A percentile compares a stretch with the other conserved stretches of the same genome.
phyloP scores from a whole-genome alignment of 768 basidiomycete genomes.

The Hericium rajendrae region DNA sequence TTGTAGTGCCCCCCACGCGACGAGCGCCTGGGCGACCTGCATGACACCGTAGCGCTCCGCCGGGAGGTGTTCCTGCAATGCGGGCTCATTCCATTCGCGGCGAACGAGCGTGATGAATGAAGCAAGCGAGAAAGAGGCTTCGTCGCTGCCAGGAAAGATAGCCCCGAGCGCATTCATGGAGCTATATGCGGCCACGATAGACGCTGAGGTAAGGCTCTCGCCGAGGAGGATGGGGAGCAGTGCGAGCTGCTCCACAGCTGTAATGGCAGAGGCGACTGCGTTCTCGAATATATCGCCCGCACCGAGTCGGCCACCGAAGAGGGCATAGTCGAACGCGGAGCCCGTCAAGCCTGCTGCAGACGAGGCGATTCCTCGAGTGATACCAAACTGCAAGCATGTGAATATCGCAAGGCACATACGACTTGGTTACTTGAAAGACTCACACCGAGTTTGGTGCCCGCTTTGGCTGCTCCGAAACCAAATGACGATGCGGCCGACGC shows the following conservation, averaged over 20 bases:
- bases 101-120: slow-evolving; percentile 76
- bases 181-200: slow-evolving; percentile 62
- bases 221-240: slow-evolving; percentile 68
- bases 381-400: slow-evolving; percentile 42
- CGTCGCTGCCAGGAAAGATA: slow-evolving; percentile 67
- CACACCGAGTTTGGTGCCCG: slow-evolving; percentile 62
- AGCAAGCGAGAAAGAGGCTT: slow-evolving; percentile 72
- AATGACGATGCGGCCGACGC: slow-evolving; percentile 55
- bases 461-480: slow-evolving; percentile 60
- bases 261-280: slow-evolving; percentile 51
- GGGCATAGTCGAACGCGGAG: slow-evolving; percentile 54
- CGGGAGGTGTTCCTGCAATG: slow-evolving; percentile 42
- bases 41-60: slow-evolving; percentile 52
- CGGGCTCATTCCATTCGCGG: slow-evolving; percentile 60
- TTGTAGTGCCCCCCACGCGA: slow-evolving; percentile 76
- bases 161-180: slow-evolving; percentile 66
- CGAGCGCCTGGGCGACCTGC: slow-evolving; percentile 58
- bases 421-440: slow-evolving; percentile 17
- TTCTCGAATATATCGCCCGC: slow-evolving; percentile 48
- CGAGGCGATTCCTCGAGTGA: slow-evolving; percentile 52
- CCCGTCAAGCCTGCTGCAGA: slow-evolving; percentile 51
- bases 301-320: slow-evolving; percentile 44
- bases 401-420: slow-evolving; percentile 1
- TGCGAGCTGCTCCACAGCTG: slow-evolving; percentile 59
- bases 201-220: slow-evolving; percentile 70